Evolutionary conservation across 768 basidiomycete genomes (phyloP), one percentile per base, ranked within the genome.

Genomic region (Leccinum disarticulatum): DNA sequence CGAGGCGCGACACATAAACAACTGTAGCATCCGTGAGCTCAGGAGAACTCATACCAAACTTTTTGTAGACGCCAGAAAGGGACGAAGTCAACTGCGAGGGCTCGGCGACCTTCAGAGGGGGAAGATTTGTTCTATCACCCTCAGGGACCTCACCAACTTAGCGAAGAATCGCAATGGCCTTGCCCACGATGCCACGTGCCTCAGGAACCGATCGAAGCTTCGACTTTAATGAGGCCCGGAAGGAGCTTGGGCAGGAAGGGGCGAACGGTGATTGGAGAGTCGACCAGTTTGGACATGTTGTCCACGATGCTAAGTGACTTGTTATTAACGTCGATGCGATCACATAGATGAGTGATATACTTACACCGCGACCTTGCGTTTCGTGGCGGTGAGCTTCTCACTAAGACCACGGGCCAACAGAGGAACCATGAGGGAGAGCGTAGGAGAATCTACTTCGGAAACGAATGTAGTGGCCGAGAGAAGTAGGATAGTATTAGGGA

Each of bases 391-490:
- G 61, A 93, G 83, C 80, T 96, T 96, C 83, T 98, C 95, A 63
- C 77, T 83, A 64, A 96, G 83, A 86, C 95, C 95, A 82, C 95
- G 92, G 61, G 93, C 85, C 56, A 98, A 81, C 19, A 98, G 87
- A 71, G 95, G 95, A 61, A 95, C 95, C 93, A 98, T 97, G 66
- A 98, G 87, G 68, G 95, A 97, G 66, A 98, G 89, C 66, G 95
- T 97, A 58, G 95, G 84, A 53, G 95, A 94, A 70, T 97, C 95
- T 78, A 98, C 95, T 83, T 98, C 95, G 55, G 95, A 93, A 92
- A 98, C 95, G 88, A 97, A 98, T 77, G 95, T 98, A 77, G 95
- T 98, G 59, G 95, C 87, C 77, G 95, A 94, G 78, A 97, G 93
- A 79, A 96, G 90, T 63, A 84, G 83, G 70, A 98, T 92, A 70